Base-by-base conservation (phyloP, 345 rosid species). In the Sonneratia alba region DNA sequence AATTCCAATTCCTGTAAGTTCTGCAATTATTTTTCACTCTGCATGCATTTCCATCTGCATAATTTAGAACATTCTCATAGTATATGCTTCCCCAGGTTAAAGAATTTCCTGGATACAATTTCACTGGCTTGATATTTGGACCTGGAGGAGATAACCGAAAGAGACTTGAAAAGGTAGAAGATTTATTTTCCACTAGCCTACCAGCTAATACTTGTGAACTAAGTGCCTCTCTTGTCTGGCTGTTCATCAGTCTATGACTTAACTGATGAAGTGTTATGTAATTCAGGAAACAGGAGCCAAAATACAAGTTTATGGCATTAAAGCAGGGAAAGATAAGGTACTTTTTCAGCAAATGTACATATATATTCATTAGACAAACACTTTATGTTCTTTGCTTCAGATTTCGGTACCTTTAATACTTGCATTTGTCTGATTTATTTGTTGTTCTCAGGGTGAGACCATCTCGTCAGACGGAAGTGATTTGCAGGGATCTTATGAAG, bases 261-360 rank as follows among this genome's bases (percentile, higher is more conserved):
- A 38, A 6, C 7, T 68, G 49, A 67, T 12, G 27, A 7, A 48
- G 15, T 42, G 22, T 57, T 18, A 36, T 67, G 12, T 69, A 18
- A 66, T 19, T 75, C 86, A 95, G 97, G 96, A 92, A 79, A 95
- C 98, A 71, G 96, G 92, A 73, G 90, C 96, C 62, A 85, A 79
- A 75, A 80, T 95, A 70, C 91, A 83, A 76, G 76, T 90, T 57
- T 79, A 75, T 78, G 94, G 92, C 64, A 85, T 80, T 62, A 90
- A 85, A 74, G 55, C 81, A 72, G 82, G 83, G 74, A 72, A 83
- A 76, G 92, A 92, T 85, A 89, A 90, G 97, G 96, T 90, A 73
- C 37, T 5, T 68, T 76, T 16, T 16, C 40, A 18, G 66, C 19
- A n/a, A 34, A 62, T 22, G 63, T 8, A 7, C 63, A n/a, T 57